phyloP scores from a whole-genome alignment of 352 stramenopile species.

The Halophytophthora polymorphica region DNA sequence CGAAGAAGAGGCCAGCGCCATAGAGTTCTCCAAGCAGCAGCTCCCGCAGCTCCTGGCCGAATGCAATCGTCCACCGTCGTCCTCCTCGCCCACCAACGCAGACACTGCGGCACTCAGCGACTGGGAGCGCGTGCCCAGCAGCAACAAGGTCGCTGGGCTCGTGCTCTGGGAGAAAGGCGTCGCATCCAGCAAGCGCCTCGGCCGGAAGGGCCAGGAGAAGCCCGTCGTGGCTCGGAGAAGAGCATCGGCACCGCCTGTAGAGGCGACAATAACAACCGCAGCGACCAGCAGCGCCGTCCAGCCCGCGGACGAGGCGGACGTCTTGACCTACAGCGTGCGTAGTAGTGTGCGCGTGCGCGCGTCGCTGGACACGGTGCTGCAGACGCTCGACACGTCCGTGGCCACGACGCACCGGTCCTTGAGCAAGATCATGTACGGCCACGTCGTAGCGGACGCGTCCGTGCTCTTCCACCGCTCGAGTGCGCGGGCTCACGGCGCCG shows the following conservation, averaged over 20 bases:
- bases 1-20: conserved; percentile 32
- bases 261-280: background rate
- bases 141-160: conserved; percentile 34
- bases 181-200: conserved; percentile 6
- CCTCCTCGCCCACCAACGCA: background rate
- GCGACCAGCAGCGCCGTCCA: background rate
- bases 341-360: conserved; percentile 56
- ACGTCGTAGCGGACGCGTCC: conserved; percentile 61
- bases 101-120: background rate
- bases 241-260: background rate
- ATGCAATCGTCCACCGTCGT: conserved; percentile 13
- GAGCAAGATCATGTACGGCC: conserved; percentile 73
- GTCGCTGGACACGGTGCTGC: conserved; percentile 50
- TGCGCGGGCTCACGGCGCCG: conserved; percentile 13
- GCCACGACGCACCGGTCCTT: conserved; percentile 63
- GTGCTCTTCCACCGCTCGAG: conserved; percentile 66
- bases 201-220: conserved; percentile 13
- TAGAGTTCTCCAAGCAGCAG: conserved; percentile 21
- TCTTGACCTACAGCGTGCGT: conserved; percentile 44
- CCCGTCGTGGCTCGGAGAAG: background rate
- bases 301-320: background rate
- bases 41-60: conserved; percentile 32
- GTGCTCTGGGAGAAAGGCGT: conserved; percentile 52
- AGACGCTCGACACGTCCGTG: conserved; percentile 54
- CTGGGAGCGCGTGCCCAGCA: conserved; percentile 30